Conservation (phyloP, 768 basidiomycete species). For the Sarcomyxa edulis region DNA sequence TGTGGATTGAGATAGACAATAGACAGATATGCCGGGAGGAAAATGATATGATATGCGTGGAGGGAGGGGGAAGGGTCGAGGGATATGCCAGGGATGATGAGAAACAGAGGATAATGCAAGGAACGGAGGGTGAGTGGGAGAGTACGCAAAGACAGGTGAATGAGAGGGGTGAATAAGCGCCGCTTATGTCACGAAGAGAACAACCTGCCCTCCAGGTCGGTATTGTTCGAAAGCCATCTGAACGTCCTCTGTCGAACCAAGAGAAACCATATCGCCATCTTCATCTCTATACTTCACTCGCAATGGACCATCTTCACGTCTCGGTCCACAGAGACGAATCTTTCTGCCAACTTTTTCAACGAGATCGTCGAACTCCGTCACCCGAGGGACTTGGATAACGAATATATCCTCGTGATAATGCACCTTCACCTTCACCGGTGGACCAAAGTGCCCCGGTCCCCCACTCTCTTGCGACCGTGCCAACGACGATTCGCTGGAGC, state of each 20-base stretch:
- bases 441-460: conserved; percentile 13
- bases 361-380: conserved; percentile 76
- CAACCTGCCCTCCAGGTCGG: conserved; percentile 76
- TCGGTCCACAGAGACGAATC: conserved; percentile 85
- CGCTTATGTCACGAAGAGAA: conserved; percentile 71
- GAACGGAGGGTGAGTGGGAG: conserved; percentile 12
- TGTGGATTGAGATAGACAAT: conserved; percentile 3
- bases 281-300: conserved; percentile 89
- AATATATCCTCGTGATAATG: conserved; percentile 95
- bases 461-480: conserved; percentile 54
- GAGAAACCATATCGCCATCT: conserved; percentile 84
- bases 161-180: conserved; percentile 8
- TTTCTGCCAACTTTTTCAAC: conserved; percentile 90
- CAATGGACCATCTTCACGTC: conserved; percentile 73
- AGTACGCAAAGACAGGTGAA: conserved; percentile 1
- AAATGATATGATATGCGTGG: conserved; percentile 6
- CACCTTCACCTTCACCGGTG: conserved; percentile 86
- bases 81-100: conserved; percentile 12
- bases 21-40: conserved; percentile 6
- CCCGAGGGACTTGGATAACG: conserved; percentile 81
- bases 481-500: conserved; percentile 82
- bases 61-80: conserved; percentile 5
- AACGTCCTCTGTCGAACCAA: conserved; percentile 89
- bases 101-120: conserved; percentile 10
- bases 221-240: conserved; percentile 90